phyloP scores from a whole-genome alignment of 345 rosid species.

The Sonneratia caseolaris region DNA sequence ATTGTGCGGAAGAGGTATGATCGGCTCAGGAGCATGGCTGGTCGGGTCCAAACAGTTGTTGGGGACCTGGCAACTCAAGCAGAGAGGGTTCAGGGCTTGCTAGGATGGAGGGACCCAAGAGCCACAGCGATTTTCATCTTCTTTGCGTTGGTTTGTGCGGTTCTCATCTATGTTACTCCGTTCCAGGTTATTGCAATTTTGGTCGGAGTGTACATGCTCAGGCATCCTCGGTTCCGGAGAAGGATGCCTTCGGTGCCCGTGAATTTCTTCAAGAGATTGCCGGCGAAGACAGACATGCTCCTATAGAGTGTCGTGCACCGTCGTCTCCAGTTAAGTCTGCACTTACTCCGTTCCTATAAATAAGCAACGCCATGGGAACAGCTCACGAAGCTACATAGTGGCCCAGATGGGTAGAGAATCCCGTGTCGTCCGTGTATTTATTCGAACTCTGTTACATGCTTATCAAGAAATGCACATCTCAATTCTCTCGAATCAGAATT shows the following conservation, averaged over 20 bases:
- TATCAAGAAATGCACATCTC: background rate
- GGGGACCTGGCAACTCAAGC: constrained; percentile 90
- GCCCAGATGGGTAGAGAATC: background rate
- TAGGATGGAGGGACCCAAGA: constrained; percentile 97
- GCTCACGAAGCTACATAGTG: background rate
- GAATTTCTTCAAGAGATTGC: constrained; percentile 95
- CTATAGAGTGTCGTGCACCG: constrained; percentile 17
- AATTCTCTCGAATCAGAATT: background rate
- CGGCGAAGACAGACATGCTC: constrained; percentile 77
- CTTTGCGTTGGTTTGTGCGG: constrained; percentile 65
- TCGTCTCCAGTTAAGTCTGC: background rate
- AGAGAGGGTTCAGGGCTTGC: constrained; percentile 73
- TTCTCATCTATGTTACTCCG: constrained; percentile 71
- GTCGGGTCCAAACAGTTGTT: constrained; percentile 73
- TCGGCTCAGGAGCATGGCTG: constrained; percentile 69
- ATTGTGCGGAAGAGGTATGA: constrained; percentile 72
- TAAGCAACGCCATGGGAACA: background rate
- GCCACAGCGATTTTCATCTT: constrained; percentile 75
- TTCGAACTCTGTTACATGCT: background rate
- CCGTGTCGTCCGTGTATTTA: background rate
- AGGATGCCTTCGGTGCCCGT: constrained; percentile 81
- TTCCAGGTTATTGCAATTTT: constrained; percentile 75
- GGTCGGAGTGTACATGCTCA: constrained; percentile 60
- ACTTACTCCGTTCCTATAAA: background rate
- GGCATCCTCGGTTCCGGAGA: constrained; percentile 90